Evolutionary conservation across 2,329 filamentous ascomycete species (phyloP), one percentile per base, ranked within the genome.

Genomic region (Ophiostoma himal-ulmi): DNA sequence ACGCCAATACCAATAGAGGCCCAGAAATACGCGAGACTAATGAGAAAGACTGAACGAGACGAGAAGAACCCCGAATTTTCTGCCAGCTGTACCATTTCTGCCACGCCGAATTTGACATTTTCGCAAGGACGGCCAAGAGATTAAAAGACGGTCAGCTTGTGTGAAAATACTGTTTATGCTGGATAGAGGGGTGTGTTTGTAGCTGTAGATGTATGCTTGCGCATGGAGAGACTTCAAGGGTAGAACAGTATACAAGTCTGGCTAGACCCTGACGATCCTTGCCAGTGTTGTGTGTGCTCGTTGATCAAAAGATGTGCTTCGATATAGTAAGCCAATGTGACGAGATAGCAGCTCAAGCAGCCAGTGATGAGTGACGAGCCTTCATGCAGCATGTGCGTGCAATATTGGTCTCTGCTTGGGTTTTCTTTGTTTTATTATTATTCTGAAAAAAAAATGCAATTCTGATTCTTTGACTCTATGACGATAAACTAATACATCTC

Each of bases 231-330:
- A 30, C 30, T 30, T 30, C 30, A 30, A 30, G 48, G 10, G 52
- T 26, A 22, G n/a, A 7, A 13, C n/a, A 26, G n/a, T 3, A 26
- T 10, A 17, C 13, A 13, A 11, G 30, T 62, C 5, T 62, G 57
- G 57, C 57, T 62, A 62, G 57, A 62, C 26, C 57, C 57, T 62
- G 57, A 62, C 57, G 26, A 62, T 62, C 57, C 52, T 57, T 8
- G 13, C 52, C 52, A 26, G n/a, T 26, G 52, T 3, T 26, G 14
- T 10, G 22, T 26, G 14, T 57, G 44, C 8, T 13, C 22, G 8
- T 17, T 17, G 52, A 26, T 1, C 20, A 8, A 57, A 26, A 57
- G 11, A 57, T 30, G 52, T 26, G 52, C 52, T 11, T 57, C 52
- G 22, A 57, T 13, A 8, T 30, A 10, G 52, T 26, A 57, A 14